Conservation (phyloP, 106 monocot species). For the Xerophyta viscosa region DNA sequence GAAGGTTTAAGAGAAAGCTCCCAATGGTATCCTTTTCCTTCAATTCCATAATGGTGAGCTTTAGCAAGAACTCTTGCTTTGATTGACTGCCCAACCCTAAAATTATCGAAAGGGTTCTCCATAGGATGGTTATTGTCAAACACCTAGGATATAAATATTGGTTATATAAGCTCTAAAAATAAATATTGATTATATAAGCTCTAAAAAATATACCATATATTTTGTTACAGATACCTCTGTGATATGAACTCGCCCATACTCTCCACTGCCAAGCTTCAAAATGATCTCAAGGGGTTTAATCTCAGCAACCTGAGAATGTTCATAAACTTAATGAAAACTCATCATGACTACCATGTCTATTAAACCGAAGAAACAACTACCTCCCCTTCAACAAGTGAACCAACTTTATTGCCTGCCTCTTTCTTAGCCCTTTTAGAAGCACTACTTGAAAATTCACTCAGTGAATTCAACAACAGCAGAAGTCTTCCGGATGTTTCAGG, state of each 20-base stretch:
- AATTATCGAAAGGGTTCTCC: slow-evolving; percentile 50
- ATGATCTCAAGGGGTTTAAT: slow-evolving; percentile 60
- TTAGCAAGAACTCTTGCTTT: slow-evolving; percentile 61
- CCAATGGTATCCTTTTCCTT: slow-evolving; percentile 42
- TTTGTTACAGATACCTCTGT: slow-evolving; percentile 72
- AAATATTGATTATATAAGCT: background rate
- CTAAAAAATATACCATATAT: background rate
- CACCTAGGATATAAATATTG: slow-evolving; percentile 30
- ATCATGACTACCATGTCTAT: too few relatives aligned
- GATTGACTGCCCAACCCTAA: slow-evolving; percentile 54
- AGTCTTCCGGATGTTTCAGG: slow-evolving; percentile 47
- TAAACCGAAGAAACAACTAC: too few relatives aligned
- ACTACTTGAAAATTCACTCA: slow-evolving; percentile 19
- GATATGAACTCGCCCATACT: slow-evolving; percentile 73
- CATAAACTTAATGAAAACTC: too few relatives aligned
- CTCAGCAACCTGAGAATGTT: slow-evolving; percentile 68
- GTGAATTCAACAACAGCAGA: slow-evolving; percentile 49
- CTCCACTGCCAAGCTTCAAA: slow-evolving; percentile 59
- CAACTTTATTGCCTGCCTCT: slow-evolving; percentile 35
- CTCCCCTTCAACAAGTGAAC: slow-evolving; percentile 86
- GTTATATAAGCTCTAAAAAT: too few relatives aligned
- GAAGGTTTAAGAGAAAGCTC: slow-evolving; percentile 68
- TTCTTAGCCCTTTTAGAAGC: slow-evolving; percentile 59
- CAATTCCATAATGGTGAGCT: slow-evolving; percentile 21
- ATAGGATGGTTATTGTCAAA: slow-evolving; percentile 25